Base-by-base conservation (phyloP, 2,329 filamentous ascomycete species). In the Lachnellula hyalina region DNA sequence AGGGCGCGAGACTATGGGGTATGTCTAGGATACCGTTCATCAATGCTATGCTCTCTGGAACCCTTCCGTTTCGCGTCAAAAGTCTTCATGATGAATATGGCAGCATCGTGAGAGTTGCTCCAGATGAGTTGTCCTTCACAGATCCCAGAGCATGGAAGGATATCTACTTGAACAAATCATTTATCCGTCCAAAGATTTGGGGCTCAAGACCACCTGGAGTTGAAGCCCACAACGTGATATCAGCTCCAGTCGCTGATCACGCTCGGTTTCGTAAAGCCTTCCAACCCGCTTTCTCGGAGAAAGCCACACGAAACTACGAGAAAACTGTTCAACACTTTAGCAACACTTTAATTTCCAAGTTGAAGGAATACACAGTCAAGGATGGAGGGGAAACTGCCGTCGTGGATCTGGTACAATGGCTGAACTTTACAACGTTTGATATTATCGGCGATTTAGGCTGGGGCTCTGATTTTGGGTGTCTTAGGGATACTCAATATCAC, bases 371-470 rank as follows among this genome's bases (percentile, higher is more conserved):
- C 2, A n/a, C 40, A n/a, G 2, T 42, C 7, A 11, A 42, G 11
- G 11, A 11, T n/a, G 19, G 19, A 21, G 19, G 19, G 19, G 40
- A 42, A 15, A 42, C 12, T 8, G 14, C 12, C 3, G 40, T 42
- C 7, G 40, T 42, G n/a, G 17, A 54, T 36, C 34, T 54, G 11
- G 21, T 44, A n/a, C 19, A 54, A 23, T 63, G 56, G 56, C 56
- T 51, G 28, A 59, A 58, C 42, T 63, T 50, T 38, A 41, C 55
- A 52, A 73, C 72, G 1, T 65, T 77, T 4, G 75, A 77, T 50
- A 71, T 74, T 6, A 72, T 75, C 46, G 73, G 69, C 21, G 69
- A 73, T 23, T 55, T 77, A 19, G 70, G 69, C 2, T 70, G 75
- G 25, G 74, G 74, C 25, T 54, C 70, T 25, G 55, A 72, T 1